Conservation (phyloP, 306 rosid species). For the Styphnolobium japonicum region DNA sequence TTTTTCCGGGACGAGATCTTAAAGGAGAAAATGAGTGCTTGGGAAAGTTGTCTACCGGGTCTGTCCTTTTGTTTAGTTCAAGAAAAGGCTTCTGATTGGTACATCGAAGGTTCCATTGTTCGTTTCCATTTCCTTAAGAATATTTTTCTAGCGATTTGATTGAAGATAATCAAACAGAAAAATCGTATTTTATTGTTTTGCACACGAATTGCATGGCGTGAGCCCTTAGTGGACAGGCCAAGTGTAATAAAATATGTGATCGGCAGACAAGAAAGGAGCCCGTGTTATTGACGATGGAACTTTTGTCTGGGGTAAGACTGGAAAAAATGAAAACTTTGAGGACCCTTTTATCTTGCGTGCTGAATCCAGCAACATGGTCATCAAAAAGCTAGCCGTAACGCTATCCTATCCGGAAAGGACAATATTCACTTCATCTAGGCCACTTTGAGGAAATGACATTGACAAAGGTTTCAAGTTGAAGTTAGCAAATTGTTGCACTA, state of each 20-base stretch:
- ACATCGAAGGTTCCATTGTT: slow-evolving; percentile 37
- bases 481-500: neutral
- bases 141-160: slow-evolving; percentile 30
- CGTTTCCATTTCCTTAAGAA: slow-evolving; percentile 32
- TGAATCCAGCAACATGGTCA: slow-evolving; percentile 17
- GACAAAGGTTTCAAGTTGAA: neutral
- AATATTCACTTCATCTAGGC: neutral
- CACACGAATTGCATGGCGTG: slow-evolving; percentile 37
- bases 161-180: neutral
- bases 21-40: slow-evolving; percentile 26
- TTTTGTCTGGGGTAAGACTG: slow-evolving; percentile 32
- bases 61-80: slow-evolving; percentile 30
- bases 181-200: neutral
- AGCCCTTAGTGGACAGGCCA: slow-evolving; percentile 33
- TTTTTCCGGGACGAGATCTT: slow-evolving; percentile 18
- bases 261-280: slow-evolving; percentile 54
- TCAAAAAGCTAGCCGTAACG: neutral
- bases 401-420: neutral
- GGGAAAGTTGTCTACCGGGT: slow-evolving; percentile 33
- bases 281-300: slow-evolving; percentile 35
- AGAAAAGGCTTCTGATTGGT: slow-evolving; percentile 33
- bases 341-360: slow-evolving; percentile 15
- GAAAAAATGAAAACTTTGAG: neutral
- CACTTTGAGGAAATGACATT: neutral
- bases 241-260: slow-evolving; percentile 33